Percentiles rank a stretch among this genome's conserved stretches.
Evolutionary conservation across 192 early-diverging fungal genomes (phyloP).

Genomic region (Coemansia reversa): DNA sequence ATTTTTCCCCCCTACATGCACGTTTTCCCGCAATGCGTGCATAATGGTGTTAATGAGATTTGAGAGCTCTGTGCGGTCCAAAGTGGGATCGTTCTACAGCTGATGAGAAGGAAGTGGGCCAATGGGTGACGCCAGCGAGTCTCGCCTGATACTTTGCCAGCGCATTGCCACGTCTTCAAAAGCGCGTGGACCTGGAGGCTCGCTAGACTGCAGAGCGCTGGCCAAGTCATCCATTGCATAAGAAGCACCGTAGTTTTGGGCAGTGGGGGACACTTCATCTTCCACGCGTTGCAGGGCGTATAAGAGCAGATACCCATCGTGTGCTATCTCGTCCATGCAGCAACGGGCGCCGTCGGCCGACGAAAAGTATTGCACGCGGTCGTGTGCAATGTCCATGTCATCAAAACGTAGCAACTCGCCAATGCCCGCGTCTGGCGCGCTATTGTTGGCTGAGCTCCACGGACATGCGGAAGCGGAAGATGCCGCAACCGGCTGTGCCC

Average conservation of each 20-base stretch:
- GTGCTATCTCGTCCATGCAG: conserved; percentile 52
- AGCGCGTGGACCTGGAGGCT: neutral
- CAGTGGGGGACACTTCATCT: neutral
- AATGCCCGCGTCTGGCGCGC: neutral
- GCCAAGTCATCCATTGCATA: conserved; percentile 25
- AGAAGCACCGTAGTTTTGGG: neutral
- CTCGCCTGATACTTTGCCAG: conserved; percentile 21
- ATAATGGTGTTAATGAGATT: too few relatives aligned
- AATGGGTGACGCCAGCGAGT: conserved; percentile 14
- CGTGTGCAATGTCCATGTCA: conserved; percentile 56
- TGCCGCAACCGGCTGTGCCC: conserved; percentile 3
- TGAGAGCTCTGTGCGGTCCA: too few relatives aligned
- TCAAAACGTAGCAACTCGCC: conserved; percentile 55
- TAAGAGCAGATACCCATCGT: conserved; percentile 64
- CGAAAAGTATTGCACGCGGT: conserved; percentile 45
- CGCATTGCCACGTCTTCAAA: conserved; percentile 31
- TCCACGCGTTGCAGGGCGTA: conserved; percentile 59
- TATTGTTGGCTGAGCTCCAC: neutral
- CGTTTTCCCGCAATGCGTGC: too few relatives aligned
- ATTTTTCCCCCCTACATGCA: too few relatives aligned
- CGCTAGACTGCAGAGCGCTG: conserved; percentile 14
- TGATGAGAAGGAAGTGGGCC: conserved; percentile 2
- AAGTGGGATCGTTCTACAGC: too few relatives aligned
- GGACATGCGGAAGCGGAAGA: too few relatives aligned
- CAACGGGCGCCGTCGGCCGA: conserved; percentile 25